Evolutionary conservation across 306 rosid genomes (phyloP).

Genomic region (Trifolium fragiferum): DNA sequence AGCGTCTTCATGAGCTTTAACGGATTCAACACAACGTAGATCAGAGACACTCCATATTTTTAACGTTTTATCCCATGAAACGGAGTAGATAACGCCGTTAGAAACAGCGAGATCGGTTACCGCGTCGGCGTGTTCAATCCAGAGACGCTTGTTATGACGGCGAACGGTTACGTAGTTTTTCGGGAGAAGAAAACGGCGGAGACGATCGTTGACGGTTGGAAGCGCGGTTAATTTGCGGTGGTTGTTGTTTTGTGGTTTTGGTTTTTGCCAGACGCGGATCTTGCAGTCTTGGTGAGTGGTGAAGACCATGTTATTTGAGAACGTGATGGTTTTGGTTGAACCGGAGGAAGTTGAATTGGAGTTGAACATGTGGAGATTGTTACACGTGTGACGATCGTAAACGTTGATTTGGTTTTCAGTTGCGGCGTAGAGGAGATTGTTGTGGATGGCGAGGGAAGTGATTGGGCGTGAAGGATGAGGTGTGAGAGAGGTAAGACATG

Average conservation of each 20-base stretch:
- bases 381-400: slow-evolving; percentile 56
- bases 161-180: slow-evolving; percentile 72
- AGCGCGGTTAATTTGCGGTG: slow-evolving; percentile 55
- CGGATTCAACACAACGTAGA: slow-evolving; percentile 73
- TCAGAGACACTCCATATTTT: slow-evolving; percentile 77
- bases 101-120: slow-evolving; percentile 68
- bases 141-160: slow-evolving; percentile 72
- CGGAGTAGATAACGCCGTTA: slow-evolving; percentile 70
- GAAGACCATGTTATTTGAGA: slow-evolving; percentile 50
- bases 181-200: slow-evolving; percentile 70
- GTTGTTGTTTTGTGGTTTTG: slow-evolving; percentile 13
- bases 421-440: slow-evolving; percentile 69
- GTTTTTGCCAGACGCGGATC: slow-evolving; percentile 70
- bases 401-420: slow-evolving; percentile 66
- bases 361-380: slow-evolving; percentile 51
- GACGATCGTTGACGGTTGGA: slow-evolving; percentile 76
- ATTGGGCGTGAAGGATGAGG: slow-evolving; percentile 54
- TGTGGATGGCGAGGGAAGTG: slow-evolving; percentile 67
- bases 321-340: slow-evolving; percentile 66
- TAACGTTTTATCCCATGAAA: slow-evolving; percentile 86
- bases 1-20: slow-evolving; percentile 89
- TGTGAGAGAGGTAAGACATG: slow-evolving; percentile 48
- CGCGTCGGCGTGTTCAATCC: slow-evolving; percentile 93
- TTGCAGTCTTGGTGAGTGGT: slow-evolving; percentile 86
- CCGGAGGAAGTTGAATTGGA: slow-evolving; percentile 60